phyloP scores from a whole-genome alignment of 2,329 filamentous ascomycete species.

The Curvularia sp. region DNA sequence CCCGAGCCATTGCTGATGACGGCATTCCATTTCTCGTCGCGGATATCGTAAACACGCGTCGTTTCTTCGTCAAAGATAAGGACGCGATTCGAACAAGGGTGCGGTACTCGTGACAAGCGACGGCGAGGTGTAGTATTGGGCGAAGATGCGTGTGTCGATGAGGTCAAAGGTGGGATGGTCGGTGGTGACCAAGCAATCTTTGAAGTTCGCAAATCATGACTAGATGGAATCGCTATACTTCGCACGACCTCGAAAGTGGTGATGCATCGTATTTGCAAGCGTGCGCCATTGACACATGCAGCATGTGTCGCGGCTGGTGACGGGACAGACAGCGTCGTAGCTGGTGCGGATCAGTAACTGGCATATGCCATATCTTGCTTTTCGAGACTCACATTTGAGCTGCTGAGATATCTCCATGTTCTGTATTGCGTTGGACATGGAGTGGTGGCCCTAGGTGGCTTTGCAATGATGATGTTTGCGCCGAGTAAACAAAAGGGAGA shows the following conservation, averaged over 20 bases:
- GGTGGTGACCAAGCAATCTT: conserved; percentile 50
- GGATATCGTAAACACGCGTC: conserved; percentile 53
- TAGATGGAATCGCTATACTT: conserved; percentile 45
- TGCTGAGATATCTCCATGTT: conserved; percentile 40
- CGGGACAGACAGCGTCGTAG: conserved; percentile 44
- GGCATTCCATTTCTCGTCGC: conserved; percentile 53
- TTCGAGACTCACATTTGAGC: conserved; percentile 37
- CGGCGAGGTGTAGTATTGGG: conserved; percentile 32
- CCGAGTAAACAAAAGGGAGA: conserved; percentile 39
- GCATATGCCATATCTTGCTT: background rate
- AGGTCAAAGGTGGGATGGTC: conserved; percentile 3
- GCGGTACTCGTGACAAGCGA: conserved; percentile 18
- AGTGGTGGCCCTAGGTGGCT: conserved; percentile 10
- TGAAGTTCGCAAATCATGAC: conserved; percentile 39
- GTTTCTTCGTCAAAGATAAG: conserved; percentile 52
- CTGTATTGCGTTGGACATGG: conserved; percentile 32
- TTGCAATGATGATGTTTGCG: conserved; percentile 29
- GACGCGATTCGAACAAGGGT: conserved; percentile 46
- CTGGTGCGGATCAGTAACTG: conserved; percentile 28
- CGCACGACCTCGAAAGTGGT: conserved; percentile 47
- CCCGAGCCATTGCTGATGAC: conserved; percentile 58
- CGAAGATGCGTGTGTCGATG: conserved; percentile 10
- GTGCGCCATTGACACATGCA: conserved; percentile 48
- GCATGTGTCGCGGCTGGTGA: conserved; percentile 52
- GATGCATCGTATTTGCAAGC: conserved; percentile 52